Base-by-base conservation (phyloP, 1,284 basidiomycete genomes). In the Phaffia rhodozyma region DNA sequence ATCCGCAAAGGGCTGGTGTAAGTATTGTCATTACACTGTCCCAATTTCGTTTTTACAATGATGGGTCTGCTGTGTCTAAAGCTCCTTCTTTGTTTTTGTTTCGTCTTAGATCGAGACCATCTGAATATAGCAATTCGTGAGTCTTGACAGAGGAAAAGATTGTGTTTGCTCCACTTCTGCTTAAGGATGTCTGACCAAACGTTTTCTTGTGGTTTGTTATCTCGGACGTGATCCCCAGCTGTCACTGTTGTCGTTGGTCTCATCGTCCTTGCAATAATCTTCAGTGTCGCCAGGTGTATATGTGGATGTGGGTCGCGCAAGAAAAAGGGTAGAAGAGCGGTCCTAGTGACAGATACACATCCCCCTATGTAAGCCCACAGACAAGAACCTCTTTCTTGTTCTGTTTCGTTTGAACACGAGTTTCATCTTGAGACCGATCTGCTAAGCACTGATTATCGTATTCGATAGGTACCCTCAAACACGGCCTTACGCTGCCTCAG, bases 71-170 rank as follows among this genome's bases (percentile, higher is more conserved):
- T 34, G 32, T 34, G 9, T 34, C 32, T 34, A 9, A 34, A 34
- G 9, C 32, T 9, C 18, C 18, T 58, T 58, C 16, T 34, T 63
- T 61, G 53, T 20, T 20, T 27, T 13, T 4, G 51, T 54, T 34
- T n/a, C 59, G 27, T 20, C 34, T 18, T 53, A 58, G 32, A 61
- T 55, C 55, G 21, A 20, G 21, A 84, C 68, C 89, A 91, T 76
- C 79, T 88, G 18, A 84, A 89, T 71, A 87, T 90, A 65, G 78
- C 86, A 25, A 86, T 90, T 68, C 88, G 58, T 58, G 34, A 58
- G 57, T 58, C 55, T 54, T 63, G 27, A 30, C 11, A 48, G 30
- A 7, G 27, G 23, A 30, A 34, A 34, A 34, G 32, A 9, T 6
- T 30, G 21, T 21, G 55, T n/a, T 56, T 21, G 55, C 27, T n/a